Evolutionary conservation across 257 asterid genomes (phyloP).

Genomic region (Misopates orontium): DNA sequence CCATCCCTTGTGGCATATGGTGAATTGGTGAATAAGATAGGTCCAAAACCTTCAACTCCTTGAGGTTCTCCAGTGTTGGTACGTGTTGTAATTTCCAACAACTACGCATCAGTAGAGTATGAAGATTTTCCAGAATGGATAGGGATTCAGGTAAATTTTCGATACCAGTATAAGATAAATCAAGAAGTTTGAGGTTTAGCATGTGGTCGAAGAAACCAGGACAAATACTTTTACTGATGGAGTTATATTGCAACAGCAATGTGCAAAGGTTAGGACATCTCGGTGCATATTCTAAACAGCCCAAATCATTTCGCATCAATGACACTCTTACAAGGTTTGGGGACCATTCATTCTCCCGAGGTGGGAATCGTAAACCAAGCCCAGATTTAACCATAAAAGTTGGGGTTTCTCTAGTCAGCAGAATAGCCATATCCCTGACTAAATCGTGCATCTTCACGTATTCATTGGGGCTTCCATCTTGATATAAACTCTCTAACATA

Average conservation of each 20-base stretch:
- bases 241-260: constrained; percentile 36
- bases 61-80: constrained; percentile 29
- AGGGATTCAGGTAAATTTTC: constrained; percentile 29
- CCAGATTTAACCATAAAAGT: constrained; percentile 34
- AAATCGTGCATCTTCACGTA: constrained; percentile 55
- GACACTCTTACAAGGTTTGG: constrained; percentile 34
- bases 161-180: constrained; percentile 37
- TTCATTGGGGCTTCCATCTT: constrained; percentile 38
- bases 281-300: constrained; percentile 25
- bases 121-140: constrained; percentile 29
- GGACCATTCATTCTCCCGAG: constrained; percentile 29
- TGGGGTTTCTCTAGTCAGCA: constrained; percentile 26
- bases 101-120: constrained; percentile 30
- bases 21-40: constrained; percentile 42
- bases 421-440: constrained; percentile 43
- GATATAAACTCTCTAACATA: constrained; percentile 47
- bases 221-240: constrained; percentile 24
- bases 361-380: constrained; percentile 23
- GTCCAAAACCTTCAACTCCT: constrained; percentile 31
- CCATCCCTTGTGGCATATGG: constrained; percentile 40
- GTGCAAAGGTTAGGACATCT: constrained; percentile 31
- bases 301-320: constrained; percentile 37
- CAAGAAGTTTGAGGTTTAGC: constrained; percentile 29
- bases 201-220: constrained; percentile 30
- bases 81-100: constrained; percentile 35